Evolutionary conservation across 192 early-diverging fungal species (phyloP).

Genomic region (Haplosporangium gracile): DNA sequence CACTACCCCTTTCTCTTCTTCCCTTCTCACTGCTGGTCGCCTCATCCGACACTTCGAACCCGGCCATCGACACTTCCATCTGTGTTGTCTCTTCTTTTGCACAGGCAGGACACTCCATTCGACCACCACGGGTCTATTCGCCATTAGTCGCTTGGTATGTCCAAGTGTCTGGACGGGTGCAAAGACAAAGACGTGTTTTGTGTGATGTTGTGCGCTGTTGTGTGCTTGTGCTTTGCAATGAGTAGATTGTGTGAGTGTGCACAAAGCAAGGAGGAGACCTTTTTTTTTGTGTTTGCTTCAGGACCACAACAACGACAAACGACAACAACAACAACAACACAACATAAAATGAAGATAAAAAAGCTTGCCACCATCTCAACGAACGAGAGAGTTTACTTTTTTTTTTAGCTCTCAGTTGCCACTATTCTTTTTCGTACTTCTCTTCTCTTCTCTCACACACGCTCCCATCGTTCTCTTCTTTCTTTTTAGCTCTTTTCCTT

Average conservation of each 20-base stretch:
- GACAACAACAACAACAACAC: not conserved
- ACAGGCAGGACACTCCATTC: not conserved
- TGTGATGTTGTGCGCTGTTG: not conserved
- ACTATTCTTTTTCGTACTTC: not conserved
- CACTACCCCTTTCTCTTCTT: not conserved
- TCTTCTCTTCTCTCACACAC: not conserved
- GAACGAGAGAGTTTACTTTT: not conserved
- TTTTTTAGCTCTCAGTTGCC: not conserved
- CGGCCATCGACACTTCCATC: not conserved
- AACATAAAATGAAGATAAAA: not conserved
- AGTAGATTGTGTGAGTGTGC: not conserved
- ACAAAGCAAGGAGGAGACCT: not conserved
- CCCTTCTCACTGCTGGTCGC: not conserved
- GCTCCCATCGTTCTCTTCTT: not conserved
- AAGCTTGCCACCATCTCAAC: not conserved
- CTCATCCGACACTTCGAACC: constrained; percentile 3
- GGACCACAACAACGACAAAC: not conserved
- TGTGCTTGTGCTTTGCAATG: not conserved
- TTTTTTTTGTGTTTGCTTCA: not conserved
- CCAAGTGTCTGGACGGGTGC: not conserved
- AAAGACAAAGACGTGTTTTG: not conserved
- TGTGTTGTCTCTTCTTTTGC: not conserved
- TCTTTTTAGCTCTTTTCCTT: not conserved
- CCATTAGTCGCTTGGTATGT: not conserved
- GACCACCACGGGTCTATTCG: not conserved